These are phyloP conservation scores for Penicillium sclerotigenum DNA, from an alignment of 2,329 filamentous ascomycete species.

Conservation along the genomic window DNA sequence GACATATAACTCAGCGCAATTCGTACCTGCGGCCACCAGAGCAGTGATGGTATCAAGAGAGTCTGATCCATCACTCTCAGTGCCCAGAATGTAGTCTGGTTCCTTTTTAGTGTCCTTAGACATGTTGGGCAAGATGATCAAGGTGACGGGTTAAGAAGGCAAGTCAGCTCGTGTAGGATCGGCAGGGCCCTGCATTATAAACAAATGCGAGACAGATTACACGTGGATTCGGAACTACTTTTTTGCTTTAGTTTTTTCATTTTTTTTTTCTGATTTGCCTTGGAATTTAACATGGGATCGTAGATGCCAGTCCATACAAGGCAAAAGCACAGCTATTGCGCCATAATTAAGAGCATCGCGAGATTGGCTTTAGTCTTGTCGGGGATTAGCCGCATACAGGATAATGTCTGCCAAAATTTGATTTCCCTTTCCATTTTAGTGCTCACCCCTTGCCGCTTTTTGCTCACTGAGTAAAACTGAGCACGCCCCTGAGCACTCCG, in stretches of 20 bases:
- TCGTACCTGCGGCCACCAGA: conserved; percentile 20
- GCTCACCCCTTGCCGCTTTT: too few species aligned
- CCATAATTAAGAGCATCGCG: conserved; percentile 20
- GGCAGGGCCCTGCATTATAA: not conserved
- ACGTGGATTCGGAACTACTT: not conserved
- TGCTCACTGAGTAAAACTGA: too few species aligned
- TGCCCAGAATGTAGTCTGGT: conserved; percentile 6
- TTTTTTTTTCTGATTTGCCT: not conserved
- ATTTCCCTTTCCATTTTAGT: too few species aligned
- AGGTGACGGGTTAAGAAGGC: not conserved
- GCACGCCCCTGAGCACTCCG: too few species aligned
- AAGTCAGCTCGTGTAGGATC: not conserved
- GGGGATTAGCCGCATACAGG: not conserved
- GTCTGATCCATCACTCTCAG: conserved; percentile 9
- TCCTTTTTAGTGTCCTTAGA: conserved; percentile 16
- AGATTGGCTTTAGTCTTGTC: not conserved
- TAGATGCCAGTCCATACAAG: not conserved
- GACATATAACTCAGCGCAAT: not conserved
- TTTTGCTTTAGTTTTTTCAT: not conserved
- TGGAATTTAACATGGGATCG: not conserved
- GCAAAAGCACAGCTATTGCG: conserved; percentile 5
- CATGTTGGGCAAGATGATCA: not conserved
- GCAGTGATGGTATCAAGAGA: conserved; percentile 20
- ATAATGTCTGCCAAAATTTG: too few species aligned
- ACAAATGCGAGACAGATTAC: not conserved